Percentiles rank a stretch among this genome's conserved stretches.
These are phyloP conservation scores for Colletotrichum aenigma DNA, from an alignment of 2,329 filamentous ascomycete genomes.

Conservation along the genomic window DNA sequence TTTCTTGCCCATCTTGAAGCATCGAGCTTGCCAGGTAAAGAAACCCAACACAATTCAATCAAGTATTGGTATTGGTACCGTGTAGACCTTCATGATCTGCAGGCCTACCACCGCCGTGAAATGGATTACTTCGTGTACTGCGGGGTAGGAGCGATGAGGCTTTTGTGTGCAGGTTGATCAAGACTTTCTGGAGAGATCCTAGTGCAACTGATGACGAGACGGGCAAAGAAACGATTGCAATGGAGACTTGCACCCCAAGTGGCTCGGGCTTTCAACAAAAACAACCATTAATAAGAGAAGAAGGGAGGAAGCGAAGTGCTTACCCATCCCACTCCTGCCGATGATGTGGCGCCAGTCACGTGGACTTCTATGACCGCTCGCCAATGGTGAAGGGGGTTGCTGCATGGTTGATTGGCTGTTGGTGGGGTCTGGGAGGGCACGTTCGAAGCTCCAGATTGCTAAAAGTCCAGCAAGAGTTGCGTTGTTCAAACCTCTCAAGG, in stretches of 20 bases:
- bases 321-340: not conserved
- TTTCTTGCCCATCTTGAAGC: not conserved
- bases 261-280: not conserved
- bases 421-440: not conserved
- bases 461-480: not conserved
- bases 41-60: not conserved
- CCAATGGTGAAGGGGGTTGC: not conserved
- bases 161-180: not conserved
- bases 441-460: not conserved
- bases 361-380: not conserved
- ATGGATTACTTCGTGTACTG: not conserved
- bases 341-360: not conserved
- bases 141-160: not conserved
- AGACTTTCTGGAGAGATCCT: rapidly evolving
- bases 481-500: not conserved
- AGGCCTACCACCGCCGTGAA: not conserved
- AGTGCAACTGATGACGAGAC: not conserved
- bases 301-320: not conserved
- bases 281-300: not conserved
- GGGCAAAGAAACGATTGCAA: not conserved
- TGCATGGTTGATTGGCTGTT: not conserved
- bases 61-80: not conserved
- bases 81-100: not conserved
- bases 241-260: not conserved
- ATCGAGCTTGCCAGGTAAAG: not conserved